These are phyloP conservation scores for Candida taoyuanica DNA, from an alignment of 805 yeast genomes.

Conservation along the genomic window DNA sequence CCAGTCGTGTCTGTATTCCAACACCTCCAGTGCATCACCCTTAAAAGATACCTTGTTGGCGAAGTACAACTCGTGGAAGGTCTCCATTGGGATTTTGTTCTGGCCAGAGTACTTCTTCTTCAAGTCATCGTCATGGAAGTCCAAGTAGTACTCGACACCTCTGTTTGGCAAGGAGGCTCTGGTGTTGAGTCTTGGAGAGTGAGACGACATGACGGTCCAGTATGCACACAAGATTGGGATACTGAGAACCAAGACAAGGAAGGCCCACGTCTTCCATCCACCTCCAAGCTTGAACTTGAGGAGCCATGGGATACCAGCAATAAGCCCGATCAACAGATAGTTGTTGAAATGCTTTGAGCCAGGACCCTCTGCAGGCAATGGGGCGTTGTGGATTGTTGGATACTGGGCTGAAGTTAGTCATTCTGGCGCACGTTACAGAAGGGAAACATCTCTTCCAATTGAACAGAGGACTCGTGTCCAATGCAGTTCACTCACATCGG, in stretches of 20 bases:
- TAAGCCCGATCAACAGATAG: slow-evolving; percentile 41
- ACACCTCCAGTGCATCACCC: slow-evolving; percentile 78
- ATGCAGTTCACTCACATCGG: slow-evolving; percentile 16
- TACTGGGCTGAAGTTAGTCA: slow-evolving; percentile 25
- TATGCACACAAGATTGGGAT: slow-evolving; percentile 74
- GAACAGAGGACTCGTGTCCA: background rate
- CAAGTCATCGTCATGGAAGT: slow-evolving; percentile 71
- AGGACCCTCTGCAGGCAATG: slow-evolving; percentile 89
- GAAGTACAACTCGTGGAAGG: slow-evolving; percentile 85
- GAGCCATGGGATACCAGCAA: slow-evolving; percentile 57
- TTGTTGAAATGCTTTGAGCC: slow-evolving; percentile 76
- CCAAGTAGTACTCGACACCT: slow-evolving; percentile 75
- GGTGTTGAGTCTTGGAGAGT: slow-evolving; percentile 77
- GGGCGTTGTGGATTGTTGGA: slow-evolving; percentile 81
- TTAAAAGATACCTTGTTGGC: slow-evolving; percentile 80
- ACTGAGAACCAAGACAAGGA: slow-evolving; percentile 49
- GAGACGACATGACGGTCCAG: slow-evolving; percentile 77
- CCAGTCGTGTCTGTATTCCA: slow-evolving; percentile 93
- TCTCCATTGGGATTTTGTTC: slow-evolving; percentile 84
- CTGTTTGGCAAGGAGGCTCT: slow-evolving; percentile 70
- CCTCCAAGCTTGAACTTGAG: slow-evolving; percentile 63
- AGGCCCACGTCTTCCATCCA: slow-evolving; percentile 61
- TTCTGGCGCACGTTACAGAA: background rate
- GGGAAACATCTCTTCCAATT: too few species aligned
- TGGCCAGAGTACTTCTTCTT: slow-evolving; percentile 65